Evolutionary conservation across 495 filamentous ascomycete species (phyloP), one percentile per base, ranked within the genome.

Genomic region (Pseudomonodictys pantanalensis): DNA sequence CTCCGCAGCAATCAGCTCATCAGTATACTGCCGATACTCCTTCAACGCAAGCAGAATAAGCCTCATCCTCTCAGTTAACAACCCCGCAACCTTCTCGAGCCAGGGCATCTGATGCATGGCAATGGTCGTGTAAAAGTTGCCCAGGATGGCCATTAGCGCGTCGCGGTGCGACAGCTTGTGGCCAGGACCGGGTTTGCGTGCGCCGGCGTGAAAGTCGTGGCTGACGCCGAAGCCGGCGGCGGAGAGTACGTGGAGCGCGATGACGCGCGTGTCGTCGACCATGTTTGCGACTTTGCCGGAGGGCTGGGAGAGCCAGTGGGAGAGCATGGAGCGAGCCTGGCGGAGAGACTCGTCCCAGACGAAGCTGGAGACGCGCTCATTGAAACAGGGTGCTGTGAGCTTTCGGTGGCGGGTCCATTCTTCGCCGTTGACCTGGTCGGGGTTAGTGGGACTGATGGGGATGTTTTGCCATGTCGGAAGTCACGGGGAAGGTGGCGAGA

Each of bases 351-450:
- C 66, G 23, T 48, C 33, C 66, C 66, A 68, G 20, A 68, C 66
- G 24, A 57, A 28, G 24, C 38, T 18, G 23, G 47, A 55, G 39
- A 65, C 49, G 10, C 58, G 57, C 24, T 68, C 66, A 42, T 68
- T 68, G 54, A 68, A 65, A 39, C 51, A 56, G n/a, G 66, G 51
- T 0, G 66, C 66, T 15, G 56, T 60, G 8, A 68, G 17, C 44
- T 63, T 65, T 28, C 66, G 62, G 26, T 68, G 66, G 42, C 66
- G 57, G 15, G 56, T 4, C 62, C 62, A 66, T 8, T 66, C 58
- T 17, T 56, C 45, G 28, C 57, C 62, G 30, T 66, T 58, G 23
- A 52, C 58, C 55, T 45, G 47, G 28, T 2, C 25, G 2, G 3
- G 43, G 24, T 46, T 15, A 46, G 38, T 3, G 12, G 38, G 20